Evolutionary conservation across 108 stramenopile species (phyloP).

Genomic region (Phaeodactylum tricornutum): DNA sequence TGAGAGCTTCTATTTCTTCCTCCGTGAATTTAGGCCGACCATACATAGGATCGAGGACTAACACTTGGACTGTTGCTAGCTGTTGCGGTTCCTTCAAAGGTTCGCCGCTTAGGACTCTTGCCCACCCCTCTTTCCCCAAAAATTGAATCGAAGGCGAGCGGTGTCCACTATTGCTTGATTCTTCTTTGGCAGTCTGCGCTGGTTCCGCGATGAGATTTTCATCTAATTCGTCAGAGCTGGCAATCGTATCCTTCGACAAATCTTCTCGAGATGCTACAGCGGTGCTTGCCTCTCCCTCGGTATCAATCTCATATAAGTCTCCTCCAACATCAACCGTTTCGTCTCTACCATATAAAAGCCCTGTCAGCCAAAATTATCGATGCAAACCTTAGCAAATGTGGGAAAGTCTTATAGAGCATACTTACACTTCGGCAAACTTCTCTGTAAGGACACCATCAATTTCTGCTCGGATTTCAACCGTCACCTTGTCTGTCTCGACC

Average conservation of each 20-base stretch:
- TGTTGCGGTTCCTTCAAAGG: too few species aligned
- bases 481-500: constrained; percentile 90
- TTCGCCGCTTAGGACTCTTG: constrained; percentile 13
- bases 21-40: constrained; percentile 77
- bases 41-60: constrained; percentile 44
- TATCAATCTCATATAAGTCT: constrained; percentile 69
- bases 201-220: constrained; percentile 8
- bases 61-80: neutral
- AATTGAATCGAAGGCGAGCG: constrained; percentile 84
- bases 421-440: constrained; percentile 62
- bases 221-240: constrained; percentile 11
- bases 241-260: constrained; percentile 1
- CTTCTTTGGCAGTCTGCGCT: constrained; percentile 8
- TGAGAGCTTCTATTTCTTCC: constrained; percentile 87
- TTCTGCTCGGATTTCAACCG: constrained; percentile 86
- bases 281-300: constrained; percentile 40
- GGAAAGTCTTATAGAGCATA: constrained; percentile 1
- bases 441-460: constrained; percentile 61
- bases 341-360: constrained; percentile 28
- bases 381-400: neutral
- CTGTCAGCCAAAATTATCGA: neutral
- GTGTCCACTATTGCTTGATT: neutral
- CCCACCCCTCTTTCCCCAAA: constrained; percentile 85
- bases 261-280: constrained; percentile 15
- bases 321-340: constrained; percentile 79